Conservation (phyloP, 805 yeast species). For the Grigorovia transvaalensis region DNA sequence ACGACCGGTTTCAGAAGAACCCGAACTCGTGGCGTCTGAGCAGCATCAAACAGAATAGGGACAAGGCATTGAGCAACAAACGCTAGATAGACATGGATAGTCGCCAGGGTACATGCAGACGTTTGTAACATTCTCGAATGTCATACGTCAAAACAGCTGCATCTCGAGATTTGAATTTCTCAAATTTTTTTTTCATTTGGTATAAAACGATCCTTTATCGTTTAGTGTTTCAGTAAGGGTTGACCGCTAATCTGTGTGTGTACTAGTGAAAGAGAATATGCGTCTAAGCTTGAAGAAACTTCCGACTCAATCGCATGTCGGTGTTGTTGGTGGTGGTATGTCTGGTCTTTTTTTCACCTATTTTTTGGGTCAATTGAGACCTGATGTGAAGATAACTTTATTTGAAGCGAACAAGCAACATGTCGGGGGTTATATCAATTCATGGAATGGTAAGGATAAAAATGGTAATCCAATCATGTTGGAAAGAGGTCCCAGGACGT, state of each 20-base stretch:
- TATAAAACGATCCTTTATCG: too few relatives aligned
- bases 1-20: conserved; percentile 45
- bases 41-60: conserved; percentile 28
- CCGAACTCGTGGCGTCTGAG: conserved; percentile 74
- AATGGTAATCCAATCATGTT: conserved; percentile 29
- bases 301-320: conserved; percentile 37
- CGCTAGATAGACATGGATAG: background rate
- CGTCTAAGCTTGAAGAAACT: conserved; percentile 9
- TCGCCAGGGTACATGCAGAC: background rate
- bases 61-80: conserved; percentile 23
- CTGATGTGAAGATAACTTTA: conserved; percentile 58
- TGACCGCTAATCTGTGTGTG: too few relatives aligned
- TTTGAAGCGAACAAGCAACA: conserved; percentile 42
- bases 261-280: background rate
- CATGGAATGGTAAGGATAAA: conserved; percentile 32
- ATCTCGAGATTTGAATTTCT: too few relatives aligned
- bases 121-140: background rate
- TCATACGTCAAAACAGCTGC: background rate
- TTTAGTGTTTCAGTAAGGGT: too few relatives aligned
- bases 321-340: conserved; percentile 80
- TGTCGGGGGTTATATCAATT: conserved; percentile 74
- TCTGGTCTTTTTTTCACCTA: conserved; percentile 73
- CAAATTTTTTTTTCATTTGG: too few relatives aligned
- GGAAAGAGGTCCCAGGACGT: conserved; percentile 88
- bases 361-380: conserved; percentile 59